Evolutionary conservation across 2,329 filamentous ascomycete genomes (phyloP).

Genomic region (Botrytis galanthina): DNA sequence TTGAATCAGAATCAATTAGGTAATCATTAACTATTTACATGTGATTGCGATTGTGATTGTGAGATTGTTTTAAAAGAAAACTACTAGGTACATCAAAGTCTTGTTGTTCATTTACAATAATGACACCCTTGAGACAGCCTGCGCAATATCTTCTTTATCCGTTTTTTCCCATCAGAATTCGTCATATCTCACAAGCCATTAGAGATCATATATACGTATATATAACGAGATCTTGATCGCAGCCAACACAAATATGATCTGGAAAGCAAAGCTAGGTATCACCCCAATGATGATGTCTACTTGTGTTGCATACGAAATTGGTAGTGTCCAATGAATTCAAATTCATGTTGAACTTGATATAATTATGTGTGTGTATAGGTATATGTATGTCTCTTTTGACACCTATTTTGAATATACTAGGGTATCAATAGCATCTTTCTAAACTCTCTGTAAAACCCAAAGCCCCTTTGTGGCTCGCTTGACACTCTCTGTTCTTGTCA

Average conservation of each 20-base stretch:
- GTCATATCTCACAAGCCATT: neutral
- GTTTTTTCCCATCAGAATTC: neutral
- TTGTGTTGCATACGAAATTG: neutral
- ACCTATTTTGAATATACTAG: neutral
- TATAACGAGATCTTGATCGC: neutral
- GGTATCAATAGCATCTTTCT: neutral
- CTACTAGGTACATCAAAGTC: neutral
- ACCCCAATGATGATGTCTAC: too few species aligned
- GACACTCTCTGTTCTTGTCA: slow-evolving; percentile 18
- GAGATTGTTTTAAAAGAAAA: neutral
- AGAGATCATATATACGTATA: neutral
- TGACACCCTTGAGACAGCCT: neutral
- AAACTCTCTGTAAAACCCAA: slow-evolving; percentile 18
- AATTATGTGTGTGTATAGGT: neutral
- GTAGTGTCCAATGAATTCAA: neutral
- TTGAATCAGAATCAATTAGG: neutral
- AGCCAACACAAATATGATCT: neutral
- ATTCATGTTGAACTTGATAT: neutral
- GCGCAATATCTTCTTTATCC: neutral
- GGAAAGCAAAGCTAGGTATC: too few species aligned
- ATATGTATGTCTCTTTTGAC: neutral
- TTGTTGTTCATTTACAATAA: neutral
- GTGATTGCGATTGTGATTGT: neutral
- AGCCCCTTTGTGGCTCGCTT: slow-evolving; percentile 17
- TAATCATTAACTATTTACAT: slow-evolving; percentile 8